A percentile compares a stretch with the other conserved stretches of the same genome.
These are phyloP conservation scores for Gossypium laxum DNA, from an alignment of 441 rosid genomes.

Conservation along the genomic window DNA sequence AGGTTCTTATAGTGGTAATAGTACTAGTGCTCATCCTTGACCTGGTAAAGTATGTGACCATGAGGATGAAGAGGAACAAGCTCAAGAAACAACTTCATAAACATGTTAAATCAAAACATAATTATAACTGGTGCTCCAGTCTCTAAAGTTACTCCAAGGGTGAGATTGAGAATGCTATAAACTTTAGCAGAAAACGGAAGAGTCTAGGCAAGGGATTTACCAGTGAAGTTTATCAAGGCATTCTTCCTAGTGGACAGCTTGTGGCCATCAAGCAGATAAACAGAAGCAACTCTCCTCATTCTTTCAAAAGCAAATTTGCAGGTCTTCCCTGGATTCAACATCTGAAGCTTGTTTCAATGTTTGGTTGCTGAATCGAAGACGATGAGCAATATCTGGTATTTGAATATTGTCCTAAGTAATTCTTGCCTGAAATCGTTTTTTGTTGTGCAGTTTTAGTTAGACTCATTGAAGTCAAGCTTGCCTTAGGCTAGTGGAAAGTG, in stretches of 20 bases:
- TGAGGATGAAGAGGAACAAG: not conserved
- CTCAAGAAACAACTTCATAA: constrained; percentile 8
- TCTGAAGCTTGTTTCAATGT: constrained; percentile 46
- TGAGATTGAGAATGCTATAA: constrained; percentile 50
- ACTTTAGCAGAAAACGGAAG: constrained; percentile 17
- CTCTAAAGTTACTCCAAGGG: constrained; percentile 48
- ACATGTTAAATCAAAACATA: constrained; percentile 15
- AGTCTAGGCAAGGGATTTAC: constrained; percentile 52
- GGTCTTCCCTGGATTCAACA: constrained; percentile 54
- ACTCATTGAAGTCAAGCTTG: not conserved
- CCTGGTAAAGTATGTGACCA: constrained; percentile 26
- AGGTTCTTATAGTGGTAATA: constrained; percentile 14
- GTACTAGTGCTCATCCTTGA: constrained; percentile 23
- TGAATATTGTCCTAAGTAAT: constrained; percentile 46
- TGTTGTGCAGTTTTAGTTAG: not conserved
- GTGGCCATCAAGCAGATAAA: constrained; percentile 55
- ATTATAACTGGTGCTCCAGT: constrained; percentile 28
- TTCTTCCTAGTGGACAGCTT: constrained; percentile 51
- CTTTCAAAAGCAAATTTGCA: constrained; percentile 47
- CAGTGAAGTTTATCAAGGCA: constrained; percentile 45
- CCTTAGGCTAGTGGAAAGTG: not conserved
- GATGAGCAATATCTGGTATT: constrained; percentile 52
- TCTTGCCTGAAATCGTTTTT: not conserved
- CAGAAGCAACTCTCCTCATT: constrained; percentile 30
- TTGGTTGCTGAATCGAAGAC: constrained; percentile 45